A percentile compares a stretch with the other conserved stretches of the same genome.
Conservation (phyloP, 208 protist genomes). For the Crithidia thermophila region DNA sequence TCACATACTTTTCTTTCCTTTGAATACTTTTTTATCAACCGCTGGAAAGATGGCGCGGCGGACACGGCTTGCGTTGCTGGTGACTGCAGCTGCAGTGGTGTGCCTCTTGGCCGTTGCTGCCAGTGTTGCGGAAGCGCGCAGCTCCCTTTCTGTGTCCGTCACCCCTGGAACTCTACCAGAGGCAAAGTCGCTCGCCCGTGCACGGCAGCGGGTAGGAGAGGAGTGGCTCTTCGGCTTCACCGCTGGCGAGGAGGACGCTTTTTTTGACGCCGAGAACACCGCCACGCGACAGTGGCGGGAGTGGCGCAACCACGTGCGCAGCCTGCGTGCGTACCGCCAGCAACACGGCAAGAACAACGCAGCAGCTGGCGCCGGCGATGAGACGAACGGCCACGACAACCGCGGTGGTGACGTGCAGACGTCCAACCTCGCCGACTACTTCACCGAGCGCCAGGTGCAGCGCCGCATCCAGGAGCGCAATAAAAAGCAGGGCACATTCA, state of each 20-base stretch:
- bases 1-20: too few species aligned
- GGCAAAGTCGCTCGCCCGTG: conserved; percentile 5
- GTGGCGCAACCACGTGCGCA: conserved; percentile 23
- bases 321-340: conserved; percentile 16
- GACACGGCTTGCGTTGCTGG: too few species aligned
- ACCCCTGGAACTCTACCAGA: conserved; percentile 28
- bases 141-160: conserved; percentile 2
- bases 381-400: background rate
- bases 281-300: conserved; percentile 39
- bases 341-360: background rate
- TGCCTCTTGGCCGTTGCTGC: background rate
- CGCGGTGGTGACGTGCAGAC: background rate
- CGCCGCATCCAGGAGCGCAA: background rate
- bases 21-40: too few species aligned
- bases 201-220: background rate
- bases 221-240: conserved; percentile 49
- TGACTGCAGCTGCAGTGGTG: background rate
- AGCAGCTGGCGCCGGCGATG: background rate
- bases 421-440: conserved; percentile 4
- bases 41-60: too few species aligned
- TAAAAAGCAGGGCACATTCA: conserved; percentile 8
- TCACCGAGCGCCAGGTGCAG: conserved; percentile 24
- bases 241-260: conserved; percentile 32
- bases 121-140: too few species aligned
- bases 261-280: conserved; percentile 60